Percentiles rank a stretch among this genome's conserved stretches.
phyloP scores from a whole-genome alignment of 768 basidiomycete species.

The Favolaschia claudopus region DNA sequence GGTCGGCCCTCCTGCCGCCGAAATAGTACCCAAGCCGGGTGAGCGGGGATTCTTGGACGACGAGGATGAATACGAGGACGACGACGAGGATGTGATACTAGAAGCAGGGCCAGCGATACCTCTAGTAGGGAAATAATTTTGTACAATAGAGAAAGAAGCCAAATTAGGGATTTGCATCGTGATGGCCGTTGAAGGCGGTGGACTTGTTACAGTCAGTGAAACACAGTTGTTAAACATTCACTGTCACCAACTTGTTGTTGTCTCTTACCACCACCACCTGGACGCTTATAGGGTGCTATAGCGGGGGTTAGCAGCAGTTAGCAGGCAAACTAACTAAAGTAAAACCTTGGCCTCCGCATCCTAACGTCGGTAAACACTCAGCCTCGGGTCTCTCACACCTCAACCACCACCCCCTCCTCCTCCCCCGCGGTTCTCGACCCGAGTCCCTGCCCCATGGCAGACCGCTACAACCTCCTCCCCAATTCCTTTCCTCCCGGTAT shows the following conservation, averaged over 20 bases:
- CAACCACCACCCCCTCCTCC: constrained; percentile 25
- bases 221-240: no score
- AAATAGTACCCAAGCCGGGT: no score
- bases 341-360: constrained; percentile 33
- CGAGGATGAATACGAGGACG: constrained; percentile 52
- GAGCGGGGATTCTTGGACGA: constrained; percentile 35
- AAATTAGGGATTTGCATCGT: no score
- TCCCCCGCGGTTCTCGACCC: constrained; percentile 29
- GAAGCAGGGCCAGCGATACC: constrained; percentile 71
- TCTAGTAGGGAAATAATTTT: constrained; percentile 26
- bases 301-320: no score
- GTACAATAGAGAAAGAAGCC: constrained; percentile 7
- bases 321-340: constrained; percentile 31
- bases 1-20: constrained; percentile 65
- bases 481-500: constrained; percentile 53
- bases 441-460: constrained; percentile 61
- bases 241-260: no score
- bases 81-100: constrained; percentile 76
- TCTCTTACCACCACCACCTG: constrained; percentile 62
- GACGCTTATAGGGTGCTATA: constrained; percentile 33
- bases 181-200: no score
- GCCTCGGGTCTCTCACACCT: constrained; percentile 35
- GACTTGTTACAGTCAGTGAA: no score
- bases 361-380: constrained; percentile 26
- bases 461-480: constrained; percentile 68